phyloP scores from a whole-genome alignment of 1,284 basidiomycete species.

The Agaricales sp. region DNA sequence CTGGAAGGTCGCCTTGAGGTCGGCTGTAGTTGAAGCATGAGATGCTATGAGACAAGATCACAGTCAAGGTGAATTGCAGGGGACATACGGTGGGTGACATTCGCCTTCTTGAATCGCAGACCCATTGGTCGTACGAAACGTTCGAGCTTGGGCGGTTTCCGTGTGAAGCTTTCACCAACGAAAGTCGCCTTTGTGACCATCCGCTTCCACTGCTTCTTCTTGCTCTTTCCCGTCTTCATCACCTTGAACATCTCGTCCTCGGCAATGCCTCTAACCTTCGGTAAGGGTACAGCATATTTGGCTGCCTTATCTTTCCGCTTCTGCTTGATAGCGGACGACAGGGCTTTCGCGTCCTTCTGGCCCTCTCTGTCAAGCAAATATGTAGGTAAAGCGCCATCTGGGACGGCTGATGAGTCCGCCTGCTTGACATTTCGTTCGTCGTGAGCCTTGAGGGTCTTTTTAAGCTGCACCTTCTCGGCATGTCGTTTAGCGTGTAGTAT shows the following conservation, averaged over 20 bases:
- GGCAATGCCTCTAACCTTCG: slow-evolving; percentile 95
- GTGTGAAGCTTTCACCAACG: slow-evolving; percentile 95
- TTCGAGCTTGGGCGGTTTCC: slow-evolving; percentile 99
- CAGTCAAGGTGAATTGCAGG: slow-evolving; percentile 3
- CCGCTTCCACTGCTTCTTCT: slow-evolving; percentile 97
- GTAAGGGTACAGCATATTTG: slow-evolving; percentile 93
- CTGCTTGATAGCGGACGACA: slow-evolving; percentile 98
- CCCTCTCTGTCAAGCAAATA: slow-evolving; percentile 96
- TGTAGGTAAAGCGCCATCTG: slow-evolving; percentile 85
- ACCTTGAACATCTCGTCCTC: slow-evolving; percentile 99
- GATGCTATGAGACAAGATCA: slow-evolving; percentile 7
- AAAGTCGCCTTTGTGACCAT: slow-evolving; percentile 99
- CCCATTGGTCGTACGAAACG: slow-evolving; percentile 97
- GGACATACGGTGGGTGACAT: slow-evolving; percentile 92
- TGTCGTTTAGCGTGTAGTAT: slow-evolving; percentile 93
- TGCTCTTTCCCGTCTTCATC: slow-evolving; percentile 95
- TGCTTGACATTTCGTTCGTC: slow-evolving; percentile 98
- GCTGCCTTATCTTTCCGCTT: slow-evolving; percentile 99
- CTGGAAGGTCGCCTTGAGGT: slow-evolving; percentile 98
- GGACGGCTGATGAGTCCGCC: slow-evolving; percentile 70
- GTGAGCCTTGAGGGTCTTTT: slow-evolving; percentile 98
- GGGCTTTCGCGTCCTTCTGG: slow-evolving; percentile 95
- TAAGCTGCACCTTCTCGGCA: slow-evolving; percentile 97
- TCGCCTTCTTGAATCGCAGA: slow-evolving; percentile 95
- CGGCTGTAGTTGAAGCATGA: slow-evolving; percentile 45